Evolutionary conservation across 2,329 filamentous ascomycete species (phyloP).

Genomic region (Sporothrix pseudoabietina): DNA sequence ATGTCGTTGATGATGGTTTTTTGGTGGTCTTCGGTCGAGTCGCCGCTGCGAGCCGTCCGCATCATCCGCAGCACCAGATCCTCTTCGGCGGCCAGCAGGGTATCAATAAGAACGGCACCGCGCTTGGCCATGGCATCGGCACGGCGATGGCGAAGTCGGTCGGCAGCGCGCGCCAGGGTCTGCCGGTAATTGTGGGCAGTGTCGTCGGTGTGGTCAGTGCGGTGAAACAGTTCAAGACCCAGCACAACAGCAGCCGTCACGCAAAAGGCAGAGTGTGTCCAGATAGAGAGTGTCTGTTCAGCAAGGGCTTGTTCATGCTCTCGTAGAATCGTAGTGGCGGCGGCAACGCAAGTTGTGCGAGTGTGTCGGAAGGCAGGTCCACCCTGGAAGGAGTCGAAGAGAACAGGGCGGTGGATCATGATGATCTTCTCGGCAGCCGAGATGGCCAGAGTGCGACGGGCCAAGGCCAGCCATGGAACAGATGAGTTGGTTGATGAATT

Average conservation of each 20-base stretch:
- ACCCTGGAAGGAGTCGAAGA: constrained; percentile 41
- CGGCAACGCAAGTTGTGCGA: constrained; percentile 42
- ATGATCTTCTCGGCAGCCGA: constrained; percentile 45
- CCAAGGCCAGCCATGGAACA: constrained; percentile 40
- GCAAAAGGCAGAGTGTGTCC: constrained; percentile 38
- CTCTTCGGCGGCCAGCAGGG: constrained; percentile 34
- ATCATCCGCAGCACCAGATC: constrained; percentile 34
- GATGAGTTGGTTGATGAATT: background rate
- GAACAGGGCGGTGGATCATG: constrained; percentile 44
- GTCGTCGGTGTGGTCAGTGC: constrained; percentile 32
- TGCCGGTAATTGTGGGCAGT: constrained; percentile 32
- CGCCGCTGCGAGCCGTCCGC: constrained; percentile 26
- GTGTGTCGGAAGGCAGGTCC: constrained; percentile 37
- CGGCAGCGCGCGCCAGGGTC: constrained; percentile 29
- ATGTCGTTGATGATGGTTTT: constrained; percentile 33
- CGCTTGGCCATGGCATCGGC: constrained; percentile 34
- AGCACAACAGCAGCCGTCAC: constrained; percentile 36
- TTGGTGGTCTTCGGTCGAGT: constrained; percentile 25
- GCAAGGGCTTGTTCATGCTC: constrained; percentile 34
- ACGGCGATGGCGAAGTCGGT: constrained; percentile 31
- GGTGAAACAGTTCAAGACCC: constrained; percentile 36
- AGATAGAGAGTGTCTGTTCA: constrained; percentile 34
- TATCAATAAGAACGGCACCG: constrained; percentile 34
- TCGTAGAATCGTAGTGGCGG: constrained; percentile 42
- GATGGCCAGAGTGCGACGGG: constrained; percentile 43